Percentiles rank a stretch among this genome's conserved stretches.
Conservation (phyloP, 805 yeast genomes). For the Wickerhamiella azymoides region DNA sequence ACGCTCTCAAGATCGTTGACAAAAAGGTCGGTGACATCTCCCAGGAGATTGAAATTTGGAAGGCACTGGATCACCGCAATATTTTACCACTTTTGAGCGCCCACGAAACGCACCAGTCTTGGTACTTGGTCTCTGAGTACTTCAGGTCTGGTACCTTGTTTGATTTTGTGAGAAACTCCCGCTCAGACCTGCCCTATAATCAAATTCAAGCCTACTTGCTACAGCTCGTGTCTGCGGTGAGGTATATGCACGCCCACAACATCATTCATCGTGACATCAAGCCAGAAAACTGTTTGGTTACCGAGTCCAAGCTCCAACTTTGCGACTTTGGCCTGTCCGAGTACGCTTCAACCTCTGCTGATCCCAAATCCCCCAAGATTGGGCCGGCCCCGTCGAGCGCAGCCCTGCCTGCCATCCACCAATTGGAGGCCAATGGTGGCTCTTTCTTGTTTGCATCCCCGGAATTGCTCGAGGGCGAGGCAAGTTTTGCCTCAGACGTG, state of each 20-base stretch:
- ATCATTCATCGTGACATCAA: constrained; percentile 75
- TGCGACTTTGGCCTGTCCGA: constrained; percentile 85
- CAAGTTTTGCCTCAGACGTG: constrained; percentile 61
- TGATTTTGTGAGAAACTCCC: constrained; percentile 30
- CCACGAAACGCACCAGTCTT: constrained; percentile 43
- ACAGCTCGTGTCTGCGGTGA: constrained; percentile 46
- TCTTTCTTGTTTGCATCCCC: constrained; percentile 91
- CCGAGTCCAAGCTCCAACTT: constrained; percentile 35
- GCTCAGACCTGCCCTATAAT: constrained; percentile 31
- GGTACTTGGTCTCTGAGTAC: constrained; percentile 59
- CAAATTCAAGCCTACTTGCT: constrained; percentile 39
- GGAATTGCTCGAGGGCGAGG: constrained; percentile 45
- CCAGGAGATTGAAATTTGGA: constrained; percentile 69
- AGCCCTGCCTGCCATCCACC: background rate
- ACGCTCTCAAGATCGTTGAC: constrained; percentile 49
- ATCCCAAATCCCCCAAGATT: background rate
- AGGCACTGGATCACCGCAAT: constrained; percentile 45
- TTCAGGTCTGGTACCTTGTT: constrained; percentile 65
- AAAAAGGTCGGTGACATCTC: constrained; percentile 40
- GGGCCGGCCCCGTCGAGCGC: constrained; percentile 8
- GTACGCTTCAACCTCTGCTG: background rate
- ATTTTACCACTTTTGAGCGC: constrained; percentile 50
- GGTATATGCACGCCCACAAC: constrained; percentile 49
- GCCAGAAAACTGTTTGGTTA: constrained; percentile 63
- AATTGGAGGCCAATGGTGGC: constrained; percentile 30